Evolutionary conservation across 2,329 filamentous ascomycete genomes (phyloP).

Genomic region (Zymoseptoria passerinii): DNA sequence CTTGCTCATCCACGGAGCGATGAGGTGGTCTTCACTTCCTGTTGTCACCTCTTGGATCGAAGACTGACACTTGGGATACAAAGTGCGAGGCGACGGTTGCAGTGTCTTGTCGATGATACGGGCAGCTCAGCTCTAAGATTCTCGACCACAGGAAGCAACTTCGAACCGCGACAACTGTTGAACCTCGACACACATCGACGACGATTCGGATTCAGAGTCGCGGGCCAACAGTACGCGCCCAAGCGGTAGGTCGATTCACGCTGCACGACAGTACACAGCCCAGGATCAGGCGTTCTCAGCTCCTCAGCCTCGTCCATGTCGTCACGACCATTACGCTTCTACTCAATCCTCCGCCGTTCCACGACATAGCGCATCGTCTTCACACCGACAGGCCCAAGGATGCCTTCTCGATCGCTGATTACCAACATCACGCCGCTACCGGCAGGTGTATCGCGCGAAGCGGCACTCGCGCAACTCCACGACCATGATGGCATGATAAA

Average conservation of each 20-base stretch:
- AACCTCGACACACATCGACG: background rate
- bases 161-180: background rate
- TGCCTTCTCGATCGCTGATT: conserved; percentile 64
- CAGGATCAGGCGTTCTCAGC: background rate
- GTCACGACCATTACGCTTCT: background rate
- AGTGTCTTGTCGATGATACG: background rate
- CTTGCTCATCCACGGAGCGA: background rate
- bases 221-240: background rate
- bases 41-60: background rate
- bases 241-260: background rate
- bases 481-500: conserved; percentile 78
- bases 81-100: background rate
- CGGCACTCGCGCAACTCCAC: conserved; percentile 68
- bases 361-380: conserved; percentile 2
- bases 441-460: conserved; percentile 54
- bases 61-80: background rate
- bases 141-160: background rate
- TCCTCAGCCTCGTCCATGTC: background rate
- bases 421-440: conserved; percentile 75
- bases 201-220: background rate
- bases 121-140: background rate
- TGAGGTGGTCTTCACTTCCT: background rate
- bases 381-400: conserved; percentile 29
- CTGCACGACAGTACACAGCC: background rate
- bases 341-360: background rate